phyloP scores from a whole-genome alignment of 257 asterid species.

The Striga asiatica region DNA sequence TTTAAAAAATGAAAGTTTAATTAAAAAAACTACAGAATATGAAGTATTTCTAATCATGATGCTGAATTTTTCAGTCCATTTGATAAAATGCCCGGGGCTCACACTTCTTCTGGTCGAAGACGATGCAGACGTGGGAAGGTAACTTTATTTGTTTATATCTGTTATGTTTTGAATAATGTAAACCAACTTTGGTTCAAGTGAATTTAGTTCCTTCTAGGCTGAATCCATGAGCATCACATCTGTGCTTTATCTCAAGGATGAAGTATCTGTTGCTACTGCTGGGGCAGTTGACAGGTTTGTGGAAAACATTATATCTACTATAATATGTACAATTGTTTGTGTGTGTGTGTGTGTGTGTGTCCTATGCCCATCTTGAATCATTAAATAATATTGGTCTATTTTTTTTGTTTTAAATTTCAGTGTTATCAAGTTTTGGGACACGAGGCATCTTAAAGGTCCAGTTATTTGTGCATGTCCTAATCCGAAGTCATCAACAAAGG shows the following conservation, averaged over 20 bases:
- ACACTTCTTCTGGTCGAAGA: slow-evolving; percentile 42
- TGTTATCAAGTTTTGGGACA: slow-evolving; percentile 81
- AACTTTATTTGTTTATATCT: neutral
- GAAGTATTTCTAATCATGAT: neutral
- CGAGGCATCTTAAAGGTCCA: slow-evolving; percentile 66
- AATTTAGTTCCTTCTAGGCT: slow-evolving; percentile 30
- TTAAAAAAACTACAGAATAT: neutral
- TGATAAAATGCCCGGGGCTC: slow-evolving; percentile 56
- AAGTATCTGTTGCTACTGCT: slow-evolving; percentile 74
- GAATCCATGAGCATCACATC: slow-evolving; percentile 79
- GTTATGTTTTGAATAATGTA: neutral
- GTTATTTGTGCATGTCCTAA: slow-evolving; percentile 60
- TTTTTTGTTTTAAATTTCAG: slow-evolving; percentile 25
- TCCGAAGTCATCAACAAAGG: slow-evolving; percentile 38
- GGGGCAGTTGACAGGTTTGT: slow-evolving; percentile 95
- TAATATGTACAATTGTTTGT: slow-evolving; percentile 1
- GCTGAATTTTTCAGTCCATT: slow-evolving; percentile 41
- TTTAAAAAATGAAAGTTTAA: neutral
- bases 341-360: no score
- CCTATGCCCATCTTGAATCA: slow-evolving; percentile 9
- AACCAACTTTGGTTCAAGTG: slow-evolving; percentile 4
- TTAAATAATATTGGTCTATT: neutral
- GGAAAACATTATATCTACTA: slow-evolving; percentile 3
- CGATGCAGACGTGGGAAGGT: slow-evolving; percentile 65
- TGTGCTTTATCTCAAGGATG: slow-evolving; percentile 82